Evolutionary conservation across 2,329 filamentous ascomycete species (phyloP), one percentile per base, ranked within the genome.

Genomic region (Aspergillus arachidicola): DNA sequence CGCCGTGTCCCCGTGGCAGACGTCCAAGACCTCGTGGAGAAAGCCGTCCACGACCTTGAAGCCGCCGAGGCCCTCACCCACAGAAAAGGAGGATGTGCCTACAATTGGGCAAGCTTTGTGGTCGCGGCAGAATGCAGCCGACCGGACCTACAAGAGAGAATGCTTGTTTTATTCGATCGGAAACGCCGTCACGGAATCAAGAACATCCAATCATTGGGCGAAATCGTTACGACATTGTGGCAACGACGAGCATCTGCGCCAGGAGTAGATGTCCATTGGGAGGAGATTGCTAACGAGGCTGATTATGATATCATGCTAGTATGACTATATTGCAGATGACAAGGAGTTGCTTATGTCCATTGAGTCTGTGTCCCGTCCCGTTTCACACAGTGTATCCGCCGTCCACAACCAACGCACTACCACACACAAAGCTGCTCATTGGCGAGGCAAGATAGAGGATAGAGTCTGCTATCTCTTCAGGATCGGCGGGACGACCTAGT

Each of bases 401-500:
- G 59, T 75, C 73, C 14, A 71, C 70, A 3, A 75, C 69, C 59
- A 75, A 28, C 6, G 65, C 67, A 2, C 65, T 61, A 46, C 80
- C 80, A 30, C 79, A 80, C 75, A 81, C 80, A 58, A 80, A 82
- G 45, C 75, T 78, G 58, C 76, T 80, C 53, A 79, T 79, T 63
- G 79, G 73, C 19, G 74, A 78, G 3, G 78, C 78, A 14, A 81
- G 71, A 65, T 79, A 82, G 0, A 82, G 75, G 30, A 86, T 81
- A 36, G 78, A 75, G 65, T 87, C 84, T 0, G 82, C 84, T 65
- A 87, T 81, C 72, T 88, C 85, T 28, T 86, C 83, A 19, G 81
- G 76, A 23, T 73, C 71, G 0, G 78, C 83, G 36, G 85, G 71
- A 10, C 85, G 78, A n/a, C 78, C 74, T 54, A 86, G 66, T 0